Base-by-base conservation (phyloP, 1,284 basidiomycete genomes). In the Spongiforma sp. region DNA sequence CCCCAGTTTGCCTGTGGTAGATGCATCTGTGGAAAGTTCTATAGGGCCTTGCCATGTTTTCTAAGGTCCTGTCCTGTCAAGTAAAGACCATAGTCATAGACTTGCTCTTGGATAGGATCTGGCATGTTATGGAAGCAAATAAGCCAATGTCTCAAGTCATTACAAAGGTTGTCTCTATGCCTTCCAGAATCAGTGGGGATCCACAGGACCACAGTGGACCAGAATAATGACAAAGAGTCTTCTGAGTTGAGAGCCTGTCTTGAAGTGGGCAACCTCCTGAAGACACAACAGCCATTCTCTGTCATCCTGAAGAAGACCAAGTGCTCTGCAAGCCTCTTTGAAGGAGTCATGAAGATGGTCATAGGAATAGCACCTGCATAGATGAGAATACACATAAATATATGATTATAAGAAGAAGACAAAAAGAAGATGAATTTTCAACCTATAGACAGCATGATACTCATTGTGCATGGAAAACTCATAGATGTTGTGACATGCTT, bases 81-180 rank as follows among this genome's bases (percentile, higher is more conserved):
- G 60, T 71, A 78, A 2, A 83, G 77, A 5, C 80, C 80, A 75
- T 79, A 83, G 55, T 83, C 81, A 66, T 73, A 78, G 2, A 79
- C 61, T 9, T 80, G 65, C 0, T 75, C 77, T 7, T 71, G 39
- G 21, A 19, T 66, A 4, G 77, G 71, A 15, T 78, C 10, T 4
- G 21, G 53, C 24, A 56, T 61, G 11, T 58, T 10, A 30, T 48
- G 8, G 17, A n/a, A 7, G 21, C 21, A 17, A 15, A 41, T 41
- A 19, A 58, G 50, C 46, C 21, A 2, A 14, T 63, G 36, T 3
- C 15, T 8, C 1, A 77, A 64, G 61, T 78, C 76, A 71, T 80
- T 75, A 68, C 78, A 80, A 3, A 81, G 70, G 30, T 71, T 36
- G 1, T 63, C 6, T 5, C 66, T 70, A 73, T 11, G 61, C 54